A percentile compares a stretch with the other conserved stretches of the same genome.
These are phyloP conservation scores for Neovahlkampfia damariscottae DNA, from an alignment of 78 protist species.

Conservation along the genomic window DNA sequence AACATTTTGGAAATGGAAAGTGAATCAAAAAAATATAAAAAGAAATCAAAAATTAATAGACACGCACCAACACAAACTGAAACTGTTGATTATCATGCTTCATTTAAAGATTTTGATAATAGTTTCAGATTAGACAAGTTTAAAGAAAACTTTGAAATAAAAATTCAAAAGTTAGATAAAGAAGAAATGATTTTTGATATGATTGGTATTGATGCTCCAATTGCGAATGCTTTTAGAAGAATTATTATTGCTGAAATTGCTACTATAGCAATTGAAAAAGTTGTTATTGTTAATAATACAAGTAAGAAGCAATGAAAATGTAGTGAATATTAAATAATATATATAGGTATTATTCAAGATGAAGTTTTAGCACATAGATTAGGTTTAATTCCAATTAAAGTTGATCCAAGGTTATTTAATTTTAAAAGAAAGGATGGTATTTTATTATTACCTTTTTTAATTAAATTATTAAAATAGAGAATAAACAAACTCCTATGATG, in stretches of 20 bases:
- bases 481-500: too few species aligned
- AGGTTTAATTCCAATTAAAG: conserved; percentile 73
- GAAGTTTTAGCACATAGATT: conserved; percentile 82
- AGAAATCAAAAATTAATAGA: too few species aligned
- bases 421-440: too few species aligned
- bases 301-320: too few species aligned
- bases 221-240: conserved; percentile 47
- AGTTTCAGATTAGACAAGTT: not conserved
- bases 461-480: too few species aligned
- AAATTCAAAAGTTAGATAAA: not conserved
- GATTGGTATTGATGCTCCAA: conserved; percentile 26
- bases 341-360: conserved; percentile 58
- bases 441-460: too few species aligned
- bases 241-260: conserved; percentile 75
- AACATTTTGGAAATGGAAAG: too few species aligned
- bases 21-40: too few species aligned
- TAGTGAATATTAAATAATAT: too few species aligned
- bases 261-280: conserved; percentile 75
- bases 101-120: not conserved
- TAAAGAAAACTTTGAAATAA: not conserved
- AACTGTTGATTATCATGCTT: not conserved
- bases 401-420: conserved; percentile 21
- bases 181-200: conserved; percentile 21
- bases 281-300: conserved; percentile 49
- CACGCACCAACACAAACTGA: not conserved